phyloP scores from a whole-genome alignment of 2,329 filamentous ascomycete species.

The Gaeumannomyces sp. region DNA sequence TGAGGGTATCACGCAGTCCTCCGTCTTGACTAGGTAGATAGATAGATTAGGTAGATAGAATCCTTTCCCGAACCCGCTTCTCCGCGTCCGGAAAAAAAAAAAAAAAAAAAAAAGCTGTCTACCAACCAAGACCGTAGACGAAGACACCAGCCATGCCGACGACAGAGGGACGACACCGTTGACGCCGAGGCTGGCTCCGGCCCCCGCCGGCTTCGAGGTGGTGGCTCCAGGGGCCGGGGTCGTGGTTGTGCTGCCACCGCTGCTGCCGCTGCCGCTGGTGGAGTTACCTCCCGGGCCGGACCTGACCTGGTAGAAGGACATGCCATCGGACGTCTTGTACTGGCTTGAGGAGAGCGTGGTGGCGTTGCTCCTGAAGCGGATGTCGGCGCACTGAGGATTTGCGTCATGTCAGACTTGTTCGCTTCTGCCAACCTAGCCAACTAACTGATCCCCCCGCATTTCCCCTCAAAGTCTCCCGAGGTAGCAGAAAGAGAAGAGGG shows the following conservation, averaged over 20 bases:
- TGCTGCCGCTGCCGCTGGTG: constrained; percentile 7
- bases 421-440: constrained; percentile 16
- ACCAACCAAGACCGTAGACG: constrained; percentile 21
- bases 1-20: too few species aligned
- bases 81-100: background rate
- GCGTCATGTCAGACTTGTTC: constrained; percentile 28
- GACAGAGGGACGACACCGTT: constrained; percentile 22
- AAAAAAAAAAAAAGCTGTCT: background rate
- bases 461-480: too few species aligned
- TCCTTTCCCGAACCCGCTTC: too few species aligned
- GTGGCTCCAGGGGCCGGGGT: constrained; percentile 7
- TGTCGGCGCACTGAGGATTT: constrained; percentile 53
- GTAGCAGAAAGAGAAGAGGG: constrained; percentile 8
- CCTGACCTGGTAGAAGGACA: constrained; percentile 33
- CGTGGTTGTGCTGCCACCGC: constrained; percentile 14
- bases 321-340: constrained; percentile 54
- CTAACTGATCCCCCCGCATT: too few species aligned
- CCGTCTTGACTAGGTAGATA: too few species aligned
- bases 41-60: too few species aligned
- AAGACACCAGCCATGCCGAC: constrained; percentile 33
- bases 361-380: constrained; percentile 54
- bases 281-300: constrained; percentile 20
- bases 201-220: constrained; percentile 12
- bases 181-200: constrained; percentile 17
- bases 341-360: constrained; percentile 37